A percentile compares a stretch with the other conserved stretches of the same genome.
Conservation (phyloP, 2,329 filamentous ascomycete species). For the Colletotrichum tabaci region DNA sequence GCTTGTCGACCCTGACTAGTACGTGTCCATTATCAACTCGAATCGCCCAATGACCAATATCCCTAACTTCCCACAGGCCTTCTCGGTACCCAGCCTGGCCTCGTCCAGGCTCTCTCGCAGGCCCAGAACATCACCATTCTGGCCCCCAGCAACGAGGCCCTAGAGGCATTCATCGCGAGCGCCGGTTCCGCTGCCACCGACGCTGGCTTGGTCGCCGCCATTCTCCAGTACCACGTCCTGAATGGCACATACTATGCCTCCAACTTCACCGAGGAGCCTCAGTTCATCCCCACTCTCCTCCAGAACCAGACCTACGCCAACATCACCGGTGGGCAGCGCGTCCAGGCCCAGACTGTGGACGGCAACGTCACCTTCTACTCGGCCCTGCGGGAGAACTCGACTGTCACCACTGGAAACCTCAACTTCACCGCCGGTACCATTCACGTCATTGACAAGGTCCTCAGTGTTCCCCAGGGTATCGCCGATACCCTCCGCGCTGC, state of each 20-base stretch:
- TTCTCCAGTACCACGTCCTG: slow-evolving; percentile 72
- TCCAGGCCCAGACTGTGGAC: slow-evolving; percentile 60
- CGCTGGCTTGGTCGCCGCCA: slow-evolving; percentile 50
- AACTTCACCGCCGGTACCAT: slow-evolving; percentile 70
- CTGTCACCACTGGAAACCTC: slow-evolving; percentile 65
- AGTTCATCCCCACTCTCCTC: slow-evolving; percentile 60
- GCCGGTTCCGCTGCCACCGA: slow-evolving; percentile 43
- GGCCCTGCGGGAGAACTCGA: slow-evolving; percentile 64
- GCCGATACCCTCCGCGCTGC: slow-evolving; percentile 57
- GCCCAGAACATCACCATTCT: slow-evolving; percentile 68
- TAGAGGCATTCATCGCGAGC: slow-evolving; percentile 54
- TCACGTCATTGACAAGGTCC: slow-evolving; percentile 65
- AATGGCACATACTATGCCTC: slow-evolving; percentile 61
- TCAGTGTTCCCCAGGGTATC: slow-evolving; percentile 61
- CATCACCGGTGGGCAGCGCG: slow-evolving; percentile 72
- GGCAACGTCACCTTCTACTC: slow-evolving; percentile 65
- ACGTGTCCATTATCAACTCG: neutral
- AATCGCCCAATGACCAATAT: rapidly evolving
- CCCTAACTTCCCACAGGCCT: slow-evolving; percentile 42
- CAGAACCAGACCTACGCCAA: slow-evolving; percentile 68
- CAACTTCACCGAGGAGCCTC: slow-evolving; percentile 47
- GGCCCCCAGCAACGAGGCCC: slow-evolving; percentile 67
- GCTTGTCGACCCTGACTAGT: slow-evolving; percentile 47
- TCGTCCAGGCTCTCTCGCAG: slow-evolving; percentile 25
- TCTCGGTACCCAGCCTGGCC: slow-evolving; percentile 43